Conservation (phyloP, 345 rosid genomes). For the Hibiscus syriacus region DNA sequence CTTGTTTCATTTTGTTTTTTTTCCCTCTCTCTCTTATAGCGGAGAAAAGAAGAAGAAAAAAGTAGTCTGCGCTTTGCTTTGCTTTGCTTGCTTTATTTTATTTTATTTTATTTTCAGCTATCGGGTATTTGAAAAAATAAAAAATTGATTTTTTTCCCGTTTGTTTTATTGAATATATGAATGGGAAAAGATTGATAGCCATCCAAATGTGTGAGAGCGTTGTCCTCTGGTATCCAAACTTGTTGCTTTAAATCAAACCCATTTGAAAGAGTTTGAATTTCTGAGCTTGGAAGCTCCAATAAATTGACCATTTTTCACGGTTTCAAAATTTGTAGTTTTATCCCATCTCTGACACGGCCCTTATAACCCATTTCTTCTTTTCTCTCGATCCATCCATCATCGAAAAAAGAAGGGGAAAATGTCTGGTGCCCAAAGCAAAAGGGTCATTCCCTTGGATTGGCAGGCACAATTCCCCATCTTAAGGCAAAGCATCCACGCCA, state of each 20-base stretch:
- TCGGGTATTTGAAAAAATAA: background rate
- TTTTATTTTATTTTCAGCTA: background rate
- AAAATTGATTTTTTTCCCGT: slow-evolving; percentile 4
- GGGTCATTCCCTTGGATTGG: slow-evolving; percentile 59
- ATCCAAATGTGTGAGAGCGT: too few species aligned
- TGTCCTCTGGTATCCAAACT: background rate
- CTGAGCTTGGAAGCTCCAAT: slow-evolving; percentile 17
- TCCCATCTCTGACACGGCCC: slow-evolving; percentile 27
- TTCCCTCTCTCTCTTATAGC: slow-evolving; percentile 2
- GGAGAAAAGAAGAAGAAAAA: background rate
- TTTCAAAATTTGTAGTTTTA: slow-evolving; percentile 21
- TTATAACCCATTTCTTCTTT: background rate
- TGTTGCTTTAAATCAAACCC: slow-evolving; percentile 5
- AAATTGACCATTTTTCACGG: slow-evolving; percentile 23
- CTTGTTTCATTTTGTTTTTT: background rate
- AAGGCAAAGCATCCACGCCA: slow-evolving; percentile 12
- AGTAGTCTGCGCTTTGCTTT: slow-evolving; percentile 15
- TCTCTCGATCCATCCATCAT: background rate
- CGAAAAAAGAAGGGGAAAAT: slow-evolving; percentile 19
- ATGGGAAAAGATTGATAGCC: too few species aligned
- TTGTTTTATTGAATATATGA: too few species aligned
- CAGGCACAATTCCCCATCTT: slow-evolving; percentile 74
- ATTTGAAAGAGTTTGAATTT: slow-evolving; percentile 10
- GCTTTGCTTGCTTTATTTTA: background rate
- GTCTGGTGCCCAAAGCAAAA: slow-evolving; percentile 58